Evolutionary conservation across 495 filamentous ascomycete species (phyloP).

Genomic region (Aspergillus heteromorphus): DNA sequence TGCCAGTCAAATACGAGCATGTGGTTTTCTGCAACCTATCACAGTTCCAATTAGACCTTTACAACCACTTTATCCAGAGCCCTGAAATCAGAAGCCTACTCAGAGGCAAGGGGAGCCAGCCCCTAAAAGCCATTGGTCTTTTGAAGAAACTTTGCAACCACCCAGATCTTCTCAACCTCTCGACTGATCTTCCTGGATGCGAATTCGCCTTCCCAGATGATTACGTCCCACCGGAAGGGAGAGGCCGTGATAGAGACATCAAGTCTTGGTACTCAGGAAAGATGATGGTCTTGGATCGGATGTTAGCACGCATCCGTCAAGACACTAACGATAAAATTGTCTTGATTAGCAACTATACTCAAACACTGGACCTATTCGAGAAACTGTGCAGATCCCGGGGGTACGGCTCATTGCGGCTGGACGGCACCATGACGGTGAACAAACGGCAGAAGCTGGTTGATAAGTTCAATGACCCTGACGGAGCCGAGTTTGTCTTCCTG

Average conservation of each 20-base stretch:
- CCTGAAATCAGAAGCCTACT: slow-evolving; percentile 91
- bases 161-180: slow-evolving; percentile 83
- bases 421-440: slow-evolving; percentile 95
- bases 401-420: slow-evolving; percentile 84
- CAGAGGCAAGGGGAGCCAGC: slow-evolving; percentile 91
- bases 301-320: slow-evolving; percentile 92
- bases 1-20: slow-evolving; percentile 98
- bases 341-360: slow-evolving; percentile 96
- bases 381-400: slow-evolving; percentile 76
- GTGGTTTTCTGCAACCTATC: slow-evolving; percentile 99
- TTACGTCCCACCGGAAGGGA: slow-evolving; percentile 78
- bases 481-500: slow-evolving; percentile 87
- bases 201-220: slow-evolving; percentile 81
- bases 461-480: slow-evolving; percentile 94
- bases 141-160: slow-evolving; percentile 99
- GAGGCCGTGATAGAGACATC: slow-evolving; percentile 86
- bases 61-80: slow-evolving; percentile 94
- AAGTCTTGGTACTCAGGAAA: slow-evolving; percentile 97
- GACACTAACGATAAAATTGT: slow-evolving; percentile 99
- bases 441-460: slow-evolving; percentile 97
- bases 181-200: slow-evolving; percentile 80
- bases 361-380: slow-evolving; percentile 93
- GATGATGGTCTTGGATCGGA: slow-evolving; percentile 96
- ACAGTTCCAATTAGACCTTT: slow-evolving; percentile 85
- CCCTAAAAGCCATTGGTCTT: slow-evolving; percentile 90